Evolutionary conservation across 2,329 filamentous ascomycete species (phyloP).

Genomic region (Rasamsonia emersonii): DNA sequence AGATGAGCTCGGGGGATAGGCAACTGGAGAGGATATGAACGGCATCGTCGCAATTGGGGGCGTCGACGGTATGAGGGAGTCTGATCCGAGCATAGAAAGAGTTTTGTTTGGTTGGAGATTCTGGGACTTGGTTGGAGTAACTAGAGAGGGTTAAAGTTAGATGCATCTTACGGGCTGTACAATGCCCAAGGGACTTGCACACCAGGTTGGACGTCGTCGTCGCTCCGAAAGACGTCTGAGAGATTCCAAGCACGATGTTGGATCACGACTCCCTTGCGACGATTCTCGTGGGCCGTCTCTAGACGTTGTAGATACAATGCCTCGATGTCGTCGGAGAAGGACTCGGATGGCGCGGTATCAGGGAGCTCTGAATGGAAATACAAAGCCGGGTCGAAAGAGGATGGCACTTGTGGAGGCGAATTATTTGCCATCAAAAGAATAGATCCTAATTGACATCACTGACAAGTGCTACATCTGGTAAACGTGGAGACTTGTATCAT

Average conservation of each 20-base stretch:
- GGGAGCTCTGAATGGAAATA: slow-evolving; percentile 40
- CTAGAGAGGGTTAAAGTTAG: slow-evolving; percentile 14
- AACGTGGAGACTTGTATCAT: no score
- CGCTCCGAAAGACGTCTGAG: slow-evolving; percentile 34
- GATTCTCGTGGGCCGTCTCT: slow-evolving; percentile 18
- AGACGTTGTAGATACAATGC: slow-evolving; percentile 25
- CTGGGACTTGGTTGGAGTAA: slow-evolving; percentile 28
- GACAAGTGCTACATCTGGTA: no score
- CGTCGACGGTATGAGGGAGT: slow-evolving; percentile 22
- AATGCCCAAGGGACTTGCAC: slow-evolving; percentile 4
- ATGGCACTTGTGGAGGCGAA: slow-evolving; percentile 29
- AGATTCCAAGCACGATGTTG: slow-evolving; percentile 35
- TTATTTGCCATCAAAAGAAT: slow-evolving; percentile 10
- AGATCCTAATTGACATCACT: no score
- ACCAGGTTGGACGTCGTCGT: slow-evolving; percentile 33
- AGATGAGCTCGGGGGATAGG: slow-evolving; percentile 28
- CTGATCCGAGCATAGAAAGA: slow-evolving; percentile 9
- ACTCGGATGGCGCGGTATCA: slow-evolving; percentile 14
- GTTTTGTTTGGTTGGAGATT: slow-evolving; percentile 9
- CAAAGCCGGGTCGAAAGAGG: slow-evolving; percentile 45
- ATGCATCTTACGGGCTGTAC: background rate
- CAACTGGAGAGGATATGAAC: slow-evolving; percentile 33
- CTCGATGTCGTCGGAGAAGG: slow-evolving; percentile 33
- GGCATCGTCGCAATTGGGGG: slow-evolving; percentile 29
- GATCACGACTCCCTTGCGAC: slow-evolving; percentile 31